Conservation (phyloP, 495 filamentous ascomycete genomes). For the Geopyxis carbonaria region DNA sequence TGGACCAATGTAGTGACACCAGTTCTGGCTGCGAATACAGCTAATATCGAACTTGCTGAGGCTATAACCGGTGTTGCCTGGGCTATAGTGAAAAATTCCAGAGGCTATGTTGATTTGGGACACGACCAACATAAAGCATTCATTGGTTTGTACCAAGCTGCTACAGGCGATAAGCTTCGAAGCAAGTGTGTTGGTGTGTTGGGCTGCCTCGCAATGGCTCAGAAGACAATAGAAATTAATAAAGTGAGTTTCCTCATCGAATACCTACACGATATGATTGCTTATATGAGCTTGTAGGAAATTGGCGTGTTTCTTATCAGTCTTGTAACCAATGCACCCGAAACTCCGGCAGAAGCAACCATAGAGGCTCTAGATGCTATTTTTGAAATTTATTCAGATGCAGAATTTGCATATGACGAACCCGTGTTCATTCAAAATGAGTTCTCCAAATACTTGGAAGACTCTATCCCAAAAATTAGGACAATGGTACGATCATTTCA, state of each 20-base stretch:
- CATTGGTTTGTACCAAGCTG: slow-evolving; percentile 42
- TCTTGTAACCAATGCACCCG: slow-evolving; percentile 29
- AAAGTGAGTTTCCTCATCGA: slow-evolving; percentile 9
- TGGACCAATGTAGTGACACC: slow-evolving; percentile 36
- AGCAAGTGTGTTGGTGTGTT: slow-evolving; percentile 46
- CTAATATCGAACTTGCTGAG: slow-evolving; percentile 41
- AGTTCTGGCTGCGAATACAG: slow-evolving; percentile 38
- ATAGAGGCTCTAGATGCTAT: slow-evolving; percentile 44
- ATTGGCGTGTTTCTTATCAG: slow-evolving; percentile 44
- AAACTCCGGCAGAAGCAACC: slow-evolving; percentile 33
- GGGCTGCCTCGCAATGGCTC: slow-evolving; percentile 36
- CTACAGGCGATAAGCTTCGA: slow-evolving; percentile 28
- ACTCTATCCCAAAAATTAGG: slow-evolving; percentile 33
- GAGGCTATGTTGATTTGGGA: slow-evolving; percentile 31
- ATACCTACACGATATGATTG: not conserved
- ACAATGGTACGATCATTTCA: slow-evolving; percentile 24
- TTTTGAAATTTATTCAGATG: slow-evolving; percentile 46
- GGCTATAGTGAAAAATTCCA: slow-evolving; percentile 38
- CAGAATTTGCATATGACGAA: slow-evolving; percentile 34
- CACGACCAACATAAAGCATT: slow-evolving; percentile 38
- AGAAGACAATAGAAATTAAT: slow-evolving; percentile 24
- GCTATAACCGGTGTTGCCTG: slow-evolving; percentile 43
- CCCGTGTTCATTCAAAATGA: slow-evolving; percentile 43
- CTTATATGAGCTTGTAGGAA: slow-evolving; percentile 25
- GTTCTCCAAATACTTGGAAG: slow-evolving; percentile 41